Base-by-base conservation (phyloP, 352 stramenopile genomes). In the Globisporangium barbulae region DNA sequence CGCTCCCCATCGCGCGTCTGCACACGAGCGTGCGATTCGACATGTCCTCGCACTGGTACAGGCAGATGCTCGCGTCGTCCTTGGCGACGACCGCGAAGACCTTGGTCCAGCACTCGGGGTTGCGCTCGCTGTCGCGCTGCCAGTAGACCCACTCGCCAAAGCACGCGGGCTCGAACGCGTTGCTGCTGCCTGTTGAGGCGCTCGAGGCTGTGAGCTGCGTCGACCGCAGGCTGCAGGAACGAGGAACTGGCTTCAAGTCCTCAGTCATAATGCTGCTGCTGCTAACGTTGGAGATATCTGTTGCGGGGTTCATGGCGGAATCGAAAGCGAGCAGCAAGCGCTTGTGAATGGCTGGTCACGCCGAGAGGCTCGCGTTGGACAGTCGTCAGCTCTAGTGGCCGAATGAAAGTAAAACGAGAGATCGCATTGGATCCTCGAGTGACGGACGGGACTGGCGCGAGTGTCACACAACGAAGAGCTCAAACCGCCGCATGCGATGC, bases 71-170 rank as follows among this genome's bases (percentile, higher is more conserved):
- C 30, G 70, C 60, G 53, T 64, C 63, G 39, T 60, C 70, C 39
- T 81, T 50, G 44, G 22, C 73, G n/a, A 83, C 68, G 30, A 81
- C 71, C 22, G 75, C 75, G 56, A 81, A 83, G 13, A 83, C 73
- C n/a, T 64, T 49, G 12, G 75, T 83, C 75, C 75, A 83, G 59
- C 70, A 81, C 35, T 79, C 52, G 3, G 75, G 75, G 1, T 79
- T 69, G 21, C 55, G n/a, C 21, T 65, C 58, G 10, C 58, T 62
- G 55, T 80, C 68, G 5, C 70, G 67, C 59, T 83, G 75, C 72
- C 72, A 83, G 50, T 83, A 80, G 62, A 79, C 72, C 72, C 72
- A 83, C 50, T 79, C 75, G 64, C 71, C 3, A 78, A 61, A 47
- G 73, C 57, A 54, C 58, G 42, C 44, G 3, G 45, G 57, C 17